phyloP scores from a whole-genome alignment of 2,329 filamentous ascomycete species.

The Ustulina deusta region DNA sequence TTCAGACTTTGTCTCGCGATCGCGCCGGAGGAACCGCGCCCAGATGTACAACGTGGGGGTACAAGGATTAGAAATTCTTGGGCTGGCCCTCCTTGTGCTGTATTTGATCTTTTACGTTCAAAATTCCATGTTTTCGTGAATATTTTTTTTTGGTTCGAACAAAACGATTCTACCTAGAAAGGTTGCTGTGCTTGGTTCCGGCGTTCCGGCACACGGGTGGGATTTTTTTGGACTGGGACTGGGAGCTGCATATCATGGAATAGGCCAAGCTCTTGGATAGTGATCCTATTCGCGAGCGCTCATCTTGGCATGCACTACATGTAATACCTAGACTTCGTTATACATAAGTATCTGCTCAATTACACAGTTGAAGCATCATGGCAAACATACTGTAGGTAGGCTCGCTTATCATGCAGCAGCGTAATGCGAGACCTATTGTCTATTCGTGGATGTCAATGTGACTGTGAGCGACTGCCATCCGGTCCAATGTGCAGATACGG shows the following conservation, averaged over 20 bases:
- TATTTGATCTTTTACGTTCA: slow-evolving; percentile 48
- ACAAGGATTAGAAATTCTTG: slow-evolving; percentile 40
- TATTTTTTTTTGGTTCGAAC: not conserved
- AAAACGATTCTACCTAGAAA: not conserved
- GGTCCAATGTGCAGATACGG: not conserved
- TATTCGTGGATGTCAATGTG: not conserved
- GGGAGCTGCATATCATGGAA: not conserved
- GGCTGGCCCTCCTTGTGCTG: slow-evolving; percentile 50
- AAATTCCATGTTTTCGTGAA: slow-evolving; percentile 37
- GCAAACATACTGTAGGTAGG: not conserved
- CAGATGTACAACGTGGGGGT: slow-evolving; percentile 61
- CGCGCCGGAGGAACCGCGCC: slow-evolving; percentile 57
- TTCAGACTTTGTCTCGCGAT: slow-evolving; percentile 60
- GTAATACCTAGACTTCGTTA: slow-evolving; percentile 16
- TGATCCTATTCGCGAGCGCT: slow-evolving; percentile 3
- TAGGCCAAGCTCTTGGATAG: not conserved
- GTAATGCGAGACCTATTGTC: not conserved
- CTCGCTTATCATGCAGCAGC: not conserved
- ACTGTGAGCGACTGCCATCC: not conserved
- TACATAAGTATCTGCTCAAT: slow-evolving; percentile 6
- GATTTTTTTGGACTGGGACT: not conserved
- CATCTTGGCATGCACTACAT: slow-evolving; percentile 17
- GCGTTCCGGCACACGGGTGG: slow-evolving; percentile 22
- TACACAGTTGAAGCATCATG: slow-evolving; percentile 5
- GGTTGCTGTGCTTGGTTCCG: slow-evolving; percentile 7